phyloP scores from a whole-genome alignment of 768 basidiomycete genomes.

The Tricholoma saponaceum region DNA sequence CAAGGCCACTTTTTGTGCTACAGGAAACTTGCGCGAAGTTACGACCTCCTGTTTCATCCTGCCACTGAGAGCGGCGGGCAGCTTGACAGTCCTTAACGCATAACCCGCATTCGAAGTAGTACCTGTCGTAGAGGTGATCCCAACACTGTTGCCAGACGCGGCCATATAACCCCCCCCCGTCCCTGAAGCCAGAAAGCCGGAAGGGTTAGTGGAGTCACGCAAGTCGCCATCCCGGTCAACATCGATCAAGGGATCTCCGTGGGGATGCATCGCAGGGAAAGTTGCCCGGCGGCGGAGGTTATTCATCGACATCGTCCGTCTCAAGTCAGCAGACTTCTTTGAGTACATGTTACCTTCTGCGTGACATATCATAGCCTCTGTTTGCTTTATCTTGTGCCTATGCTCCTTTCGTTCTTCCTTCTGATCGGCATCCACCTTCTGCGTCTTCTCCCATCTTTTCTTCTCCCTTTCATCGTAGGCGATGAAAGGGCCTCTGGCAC shows the following conservation, averaged over 20 bases:
- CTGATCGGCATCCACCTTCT: constrained; percentile 41
- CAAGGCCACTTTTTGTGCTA: constrained; percentile 26
- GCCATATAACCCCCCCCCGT: constrained; percentile 60
- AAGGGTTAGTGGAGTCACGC: constrained; percentile 58
- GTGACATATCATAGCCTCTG: constrained; percentile 34
- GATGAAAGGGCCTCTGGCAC: constrained; percentile 69
- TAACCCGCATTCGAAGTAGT: constrained; percentile 68
- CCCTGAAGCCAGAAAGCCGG: constrained; percentile 64
- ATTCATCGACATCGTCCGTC: constrained; percentile 73
- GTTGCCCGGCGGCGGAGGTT: constrained; percentile 60
- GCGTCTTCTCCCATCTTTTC: constrained; percentile 58
- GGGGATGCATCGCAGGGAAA: constrained; percentile 18
- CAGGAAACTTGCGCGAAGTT: constrained; percentile 54
- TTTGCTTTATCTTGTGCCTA: constrained; percentile 26
- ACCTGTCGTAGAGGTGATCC: constrained; percentile 86
- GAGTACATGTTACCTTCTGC: constrained; percentile 29
- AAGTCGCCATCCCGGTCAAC: constrained; percentile 42
- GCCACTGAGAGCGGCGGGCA: constrained; percentile 51
- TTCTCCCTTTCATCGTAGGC: constrained; percentile 74
- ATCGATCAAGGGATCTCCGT: constrained; percentile 27
- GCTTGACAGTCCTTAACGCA: constrained; percentile 39
- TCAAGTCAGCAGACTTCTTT: constrained; percentile 47
- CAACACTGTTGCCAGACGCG: constrained; percentile 94
- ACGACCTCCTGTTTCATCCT: constrained; percentile 62
- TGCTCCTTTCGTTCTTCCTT: constrained; percentile 35